Conservation (phyloP, 73 alveolate genomes). For the Loxodes magnus region DNA sequence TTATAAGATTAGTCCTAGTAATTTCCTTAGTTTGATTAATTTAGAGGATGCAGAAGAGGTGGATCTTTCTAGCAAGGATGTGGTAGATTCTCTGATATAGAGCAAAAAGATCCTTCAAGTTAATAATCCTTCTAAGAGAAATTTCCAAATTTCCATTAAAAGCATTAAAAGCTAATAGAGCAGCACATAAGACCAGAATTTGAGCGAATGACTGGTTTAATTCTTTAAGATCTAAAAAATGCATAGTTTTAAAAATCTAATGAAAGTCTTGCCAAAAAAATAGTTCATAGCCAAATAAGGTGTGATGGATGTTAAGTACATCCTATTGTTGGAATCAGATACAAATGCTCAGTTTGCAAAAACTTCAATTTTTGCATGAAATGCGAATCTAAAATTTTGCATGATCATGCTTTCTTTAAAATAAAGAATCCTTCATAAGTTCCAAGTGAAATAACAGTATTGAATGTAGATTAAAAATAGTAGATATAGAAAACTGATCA, state of each 20-base stretch:
- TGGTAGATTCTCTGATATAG: too few relatives aligned
- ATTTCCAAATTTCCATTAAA: background rate
- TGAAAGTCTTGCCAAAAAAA: too few relatives aligned
- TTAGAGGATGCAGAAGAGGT: too few relatives aligned
- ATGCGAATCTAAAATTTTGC: constrained; percentile 64
- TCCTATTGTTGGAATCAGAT: constrained; percentile 68
- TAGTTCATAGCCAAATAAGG: constrained; percentile 45
- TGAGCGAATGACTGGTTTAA: background rate
- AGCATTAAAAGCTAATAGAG: background rate
- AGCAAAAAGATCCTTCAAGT: background rate
- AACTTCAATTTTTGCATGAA: constrained; percentile 76
- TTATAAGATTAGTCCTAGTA: too few relatives aligned
- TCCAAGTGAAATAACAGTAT: too few relatives aligned
- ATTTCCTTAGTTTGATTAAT: too few relatives aligned
- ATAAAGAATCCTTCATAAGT: constrained; percentile 53
- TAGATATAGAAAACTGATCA: too few relatives aligned
- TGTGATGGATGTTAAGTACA: constrained; percentile 74
- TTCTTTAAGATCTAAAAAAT: background rate
- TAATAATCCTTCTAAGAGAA: background rate
- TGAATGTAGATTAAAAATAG: too few relatives aligned
- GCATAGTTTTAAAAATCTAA: background rate
- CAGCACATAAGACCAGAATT: background rate
- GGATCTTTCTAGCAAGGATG: too few relatives aligned
- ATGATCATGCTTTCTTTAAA: constrained; percentile 78
- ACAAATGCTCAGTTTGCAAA: constrained; percentile 69